phyloP scores from a whole-genome alignment of 2,329 filamentous ascomycete genomes.

The Endocalyx cinctus region DNA sequence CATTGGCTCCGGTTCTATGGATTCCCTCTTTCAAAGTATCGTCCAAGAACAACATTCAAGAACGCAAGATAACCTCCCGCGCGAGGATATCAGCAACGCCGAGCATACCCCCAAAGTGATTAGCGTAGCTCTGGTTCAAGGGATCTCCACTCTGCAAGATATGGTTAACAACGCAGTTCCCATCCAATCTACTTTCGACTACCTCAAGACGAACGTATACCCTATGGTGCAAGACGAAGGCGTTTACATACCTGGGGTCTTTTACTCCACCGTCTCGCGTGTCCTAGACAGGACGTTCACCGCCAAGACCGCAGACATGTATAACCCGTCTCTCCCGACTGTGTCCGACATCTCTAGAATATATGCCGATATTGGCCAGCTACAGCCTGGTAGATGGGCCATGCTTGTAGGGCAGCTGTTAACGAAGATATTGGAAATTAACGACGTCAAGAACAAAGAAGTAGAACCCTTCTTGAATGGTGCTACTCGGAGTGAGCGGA shows the following conservation, averaged over 20 bases:
- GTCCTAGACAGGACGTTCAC: conserved; percentile 27
- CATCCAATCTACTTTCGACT: conserved; percentile 16
- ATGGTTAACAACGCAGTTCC: conserved; percentile 28
- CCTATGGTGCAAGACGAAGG: conserved; percentile 22
- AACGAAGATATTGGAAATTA: conserved; percentile 25
- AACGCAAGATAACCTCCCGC: too few species aligned
- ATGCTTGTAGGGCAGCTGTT: conserved; percentile 29
- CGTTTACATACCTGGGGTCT: conserved; percentile 24
- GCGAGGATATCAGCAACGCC: too few species aligned
- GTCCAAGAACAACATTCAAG: conserved; percentile 15
- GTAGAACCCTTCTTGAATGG: too few species aligned
- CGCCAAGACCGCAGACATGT: conserved; percentile 28
- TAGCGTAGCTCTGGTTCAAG: conserved; percentile 17
- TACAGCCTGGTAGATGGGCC: conserved; percentile 30
- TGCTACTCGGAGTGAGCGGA: too few species aligned
- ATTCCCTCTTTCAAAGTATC: conserved; percentile 24
- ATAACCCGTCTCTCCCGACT: conserved; percentile 27
- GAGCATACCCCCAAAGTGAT: conserved; percentile 2
- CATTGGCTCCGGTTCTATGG: too few species aligned
- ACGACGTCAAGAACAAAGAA: too few species aligned
- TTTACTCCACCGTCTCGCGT: conserved; percentile 21
- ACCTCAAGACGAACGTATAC: conserved; percentile 23
- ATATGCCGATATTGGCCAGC: conserved; percentile 28
- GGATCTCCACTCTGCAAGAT: conserved; percentile 20
- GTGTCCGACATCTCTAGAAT: conserved; percentile 34